These are phyloP conservation scores for Trifolium fragiferum DNA, from an alignment of 306 rosid genomes.

Conservation along the genomic window DNA sequence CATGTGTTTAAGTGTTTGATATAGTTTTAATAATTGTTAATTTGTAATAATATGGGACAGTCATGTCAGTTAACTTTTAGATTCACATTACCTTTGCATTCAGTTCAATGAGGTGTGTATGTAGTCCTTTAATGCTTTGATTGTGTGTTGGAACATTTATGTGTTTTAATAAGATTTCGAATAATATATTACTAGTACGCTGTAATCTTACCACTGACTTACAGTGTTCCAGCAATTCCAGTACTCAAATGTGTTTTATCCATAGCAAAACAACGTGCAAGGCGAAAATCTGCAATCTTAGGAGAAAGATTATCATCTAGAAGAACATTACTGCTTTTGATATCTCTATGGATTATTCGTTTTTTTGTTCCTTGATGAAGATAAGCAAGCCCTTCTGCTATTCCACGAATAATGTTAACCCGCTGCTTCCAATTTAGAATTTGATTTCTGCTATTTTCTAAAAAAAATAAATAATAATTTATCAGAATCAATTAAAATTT, in stretches of 20 bases:
- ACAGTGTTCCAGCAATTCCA: constrained; percentile 94
- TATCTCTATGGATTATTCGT: constrained; percentile 90
- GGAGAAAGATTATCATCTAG: constrained; percentile 77
- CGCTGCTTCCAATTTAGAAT: constrained; percentile 78
- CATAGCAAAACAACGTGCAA: constrained; percentile 76
- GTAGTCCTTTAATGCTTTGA: too few species aligned
- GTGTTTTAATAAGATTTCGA: constrained; percentile 2
- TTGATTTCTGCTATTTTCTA: constrained; percentile 68
- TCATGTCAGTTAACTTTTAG: too few species aligned
- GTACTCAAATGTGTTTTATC: constrained; percentile 85
- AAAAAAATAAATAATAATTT: constrained; percentile 12
- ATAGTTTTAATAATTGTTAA: too few species aligned
- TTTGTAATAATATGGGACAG: too few species aligned
- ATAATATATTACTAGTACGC: too few species aligned
- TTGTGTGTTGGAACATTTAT: too few species aligned
- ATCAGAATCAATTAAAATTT: neutral
- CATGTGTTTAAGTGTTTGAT: too few species aligned
- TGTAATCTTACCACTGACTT: constrained; percentile 50
- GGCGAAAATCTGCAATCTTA: constrained; percentile 89
- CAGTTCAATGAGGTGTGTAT: too few species aligned
- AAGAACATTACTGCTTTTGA: constrained; percentile 88
- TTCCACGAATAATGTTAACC: constrained; percentile 64
- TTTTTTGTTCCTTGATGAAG: constrained; percentile 72
- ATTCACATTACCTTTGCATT: too few species aligned
- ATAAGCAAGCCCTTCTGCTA: constrained; percentile 87